Evolutionary conservation across 208 protist species (phyloP), one percentile per base, ranked within the genome.

Genomic region (Trypanosoma grayi): DNA sequence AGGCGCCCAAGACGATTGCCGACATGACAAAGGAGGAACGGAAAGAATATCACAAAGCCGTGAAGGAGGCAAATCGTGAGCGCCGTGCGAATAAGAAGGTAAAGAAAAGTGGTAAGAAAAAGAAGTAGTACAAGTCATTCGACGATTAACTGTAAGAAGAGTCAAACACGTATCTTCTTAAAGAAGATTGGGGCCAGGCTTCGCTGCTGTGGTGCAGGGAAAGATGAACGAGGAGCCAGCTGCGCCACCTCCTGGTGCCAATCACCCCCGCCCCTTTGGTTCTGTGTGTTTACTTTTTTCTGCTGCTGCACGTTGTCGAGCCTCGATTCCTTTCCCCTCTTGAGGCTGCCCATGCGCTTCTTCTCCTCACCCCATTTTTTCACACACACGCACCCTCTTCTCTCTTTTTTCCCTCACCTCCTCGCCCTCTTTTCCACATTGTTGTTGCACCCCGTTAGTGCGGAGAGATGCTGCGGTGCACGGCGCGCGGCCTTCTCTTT

Each of bases 11-110:
- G 22, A 80, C 78, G 27, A 60, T 95, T 33, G 73, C 85, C 0
- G 72, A 89, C 25, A 95, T 95, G 88, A 83, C 83, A 25, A 87
- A 87, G 60, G 88, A 92, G 53, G 83, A 95, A 65, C 83, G 85
- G 27, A 92, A 88, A 70, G 73, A 67, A 31, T 74, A 92, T 60
- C 74, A 79, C 27, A 90, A 82, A 61, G 57, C 70, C 5, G 88
- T 95, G 4, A 92, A 95, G 72, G 75, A 89, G 66, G 80, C 81
- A 0, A 90, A 92, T 30, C 79, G 83, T 2, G 71, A 90, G 46
- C 72, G 68, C 45, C 85, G 85, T 4, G 55, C 72, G 16, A 79
- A 89, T 44, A 92, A 95, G 73, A 81, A 80, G 52, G 76, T 77
- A 11, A 75, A 67, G 31, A 54, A 51, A 31, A 81, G 80, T 20